These are phyloP conservation scores for carrot (Daucus carota) DNA, from an alignment of 129 eudicot genomes.

Conservation along the genomic window DH1_v3.0 NC_030389.2:41929501-41930000, in stretches of 20 bases:
- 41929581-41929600: neutral
- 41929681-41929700: slow-evolving; percentile 85
- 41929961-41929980: neutral
- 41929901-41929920: slow-evolving; percentile 65
- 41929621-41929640: slow-evolving; percentile 75
- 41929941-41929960: neutral
- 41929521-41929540: slow-evolving; percentile 92
- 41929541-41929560: slow-evolving; percentile 19
- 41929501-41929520: slow-evolving; percentile 85
- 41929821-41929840: slow-evolving; percentile 74
- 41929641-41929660: slow-evolving; percentile 82
- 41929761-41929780: neutral
- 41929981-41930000: neutral
- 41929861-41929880: slow-evolving; percentile 84
- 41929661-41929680: slow-evolving; percentile 91
- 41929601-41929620: neutral
- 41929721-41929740: slow-evolving; percentile 59
- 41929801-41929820: slow-evolving; percentile 87
- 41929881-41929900: slow-evolving; percentile 75
- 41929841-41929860: slow-evolving; percentile 52
- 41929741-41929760: neutral
- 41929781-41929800: neutral
- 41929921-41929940: too few species aligned
- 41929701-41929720: slow-evolving; percentile 94
- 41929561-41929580: neutral